phyloP scores from a whole-genome alignment of 805 yeast species.

The Blastobotrys attinorum region DNA sequence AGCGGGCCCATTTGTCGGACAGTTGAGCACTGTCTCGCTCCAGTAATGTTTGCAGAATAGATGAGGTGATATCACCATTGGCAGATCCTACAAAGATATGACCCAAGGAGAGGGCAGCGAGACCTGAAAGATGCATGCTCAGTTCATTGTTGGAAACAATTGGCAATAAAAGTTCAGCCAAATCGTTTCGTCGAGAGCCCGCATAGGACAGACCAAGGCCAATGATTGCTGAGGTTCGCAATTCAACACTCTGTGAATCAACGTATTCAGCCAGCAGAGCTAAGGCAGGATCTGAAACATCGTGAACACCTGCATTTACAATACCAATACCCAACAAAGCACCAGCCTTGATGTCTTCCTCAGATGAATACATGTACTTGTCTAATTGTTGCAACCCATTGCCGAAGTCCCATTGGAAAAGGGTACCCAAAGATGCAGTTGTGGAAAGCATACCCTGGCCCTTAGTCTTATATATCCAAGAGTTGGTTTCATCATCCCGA shows the following conservation, averaged over 20 bases:
- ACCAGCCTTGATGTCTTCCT: conserved; percentile 89
- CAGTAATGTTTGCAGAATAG: conserved; percentile 80
- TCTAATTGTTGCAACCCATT: conserved; percentile 88
- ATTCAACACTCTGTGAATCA: conserved; percentile 49
- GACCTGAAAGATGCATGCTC: conserved; percentile 69
- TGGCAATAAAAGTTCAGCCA: conserved; percentile 69
- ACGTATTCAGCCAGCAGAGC: conserved; percentile 77
- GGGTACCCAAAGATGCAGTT: conserved; percentile 84
- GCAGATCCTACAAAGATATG: conserved; percentile 94
- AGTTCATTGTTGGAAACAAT: conserved; percentile 68
- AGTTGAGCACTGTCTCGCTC: conserved; percentile 77
- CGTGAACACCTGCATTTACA: conserved; percentile 86
- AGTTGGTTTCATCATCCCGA: conserved; percentile 60
- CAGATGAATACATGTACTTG: conserved; percentile 77
- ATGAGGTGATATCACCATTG: conserved; percentile 88
- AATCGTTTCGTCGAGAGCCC: conserved; percentile 83
- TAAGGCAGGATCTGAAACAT: conserved; percentile 89
- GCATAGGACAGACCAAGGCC: conserved; percentile 95
- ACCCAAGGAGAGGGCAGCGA: conserved; percentile 88
- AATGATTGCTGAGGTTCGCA: conserved; percentile 74
- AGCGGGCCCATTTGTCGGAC: conserved; percentile 78
- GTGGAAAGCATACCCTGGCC: conserved; percentile 88
- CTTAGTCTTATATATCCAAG: conserved; percentile 89
- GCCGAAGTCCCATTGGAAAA: conserved; percentile 83
- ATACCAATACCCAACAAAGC: conserved; percentile 94